Percentiles rank a stretch among this genome's conserved stretches.
These are phyloP conservation scores for Fusarium illudens DNA, from an alignment of 2,329 filamentous ascomycete genomes.

Conservation along the genomic window DNA sequence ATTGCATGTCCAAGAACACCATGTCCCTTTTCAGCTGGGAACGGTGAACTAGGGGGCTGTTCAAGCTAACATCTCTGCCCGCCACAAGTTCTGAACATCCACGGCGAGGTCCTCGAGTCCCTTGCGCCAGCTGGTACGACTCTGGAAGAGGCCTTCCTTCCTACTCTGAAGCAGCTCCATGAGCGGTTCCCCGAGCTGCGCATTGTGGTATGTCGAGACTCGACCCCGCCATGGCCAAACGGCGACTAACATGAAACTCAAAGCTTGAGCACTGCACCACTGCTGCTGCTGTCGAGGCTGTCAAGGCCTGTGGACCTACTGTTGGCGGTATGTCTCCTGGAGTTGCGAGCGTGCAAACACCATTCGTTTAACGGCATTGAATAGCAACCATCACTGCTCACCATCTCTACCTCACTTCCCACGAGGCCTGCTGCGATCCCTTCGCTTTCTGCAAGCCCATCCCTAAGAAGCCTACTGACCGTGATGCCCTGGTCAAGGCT, in stretches of 20 bases:
- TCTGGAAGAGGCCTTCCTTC: conserved; percentile 72
- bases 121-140: conserved; percentile 58
- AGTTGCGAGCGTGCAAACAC: not conserved
- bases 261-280: conserved; percentile 87
- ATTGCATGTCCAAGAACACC: not conserved
- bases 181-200: conserved; percentile 75
- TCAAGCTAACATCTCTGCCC: conserved; percentile 1
- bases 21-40: not conserved
- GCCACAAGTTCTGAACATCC: conserved; percentile 79
- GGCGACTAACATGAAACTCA: not conserved
- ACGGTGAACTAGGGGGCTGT: not conserved
- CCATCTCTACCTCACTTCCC: conserved; percentile 81
- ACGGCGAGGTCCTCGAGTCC: conserved; percentile 77
- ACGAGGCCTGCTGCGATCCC: conserved; percentile 70
- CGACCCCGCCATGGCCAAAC: not conserved
- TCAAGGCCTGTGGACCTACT: conserved; percentile 77
- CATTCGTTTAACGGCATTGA: conserved; percentile 1
- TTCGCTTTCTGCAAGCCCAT: conserved; percentile 79
- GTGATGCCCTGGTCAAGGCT: conserved; percentile 75
- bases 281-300: conserved; percentile 79
- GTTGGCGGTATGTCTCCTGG: conserved; percentile 64
- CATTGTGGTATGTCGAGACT: conserved; percentile 56
- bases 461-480: conserved; percentile 75
- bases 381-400: conserved; percentile 83
- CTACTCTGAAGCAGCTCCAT: conserved; percentile 78